Evolutionary conservation across 2,329 filamentous ascomycete species (phyloP).

Genomic region (Colletotrichum nymphaeae): DNA sequence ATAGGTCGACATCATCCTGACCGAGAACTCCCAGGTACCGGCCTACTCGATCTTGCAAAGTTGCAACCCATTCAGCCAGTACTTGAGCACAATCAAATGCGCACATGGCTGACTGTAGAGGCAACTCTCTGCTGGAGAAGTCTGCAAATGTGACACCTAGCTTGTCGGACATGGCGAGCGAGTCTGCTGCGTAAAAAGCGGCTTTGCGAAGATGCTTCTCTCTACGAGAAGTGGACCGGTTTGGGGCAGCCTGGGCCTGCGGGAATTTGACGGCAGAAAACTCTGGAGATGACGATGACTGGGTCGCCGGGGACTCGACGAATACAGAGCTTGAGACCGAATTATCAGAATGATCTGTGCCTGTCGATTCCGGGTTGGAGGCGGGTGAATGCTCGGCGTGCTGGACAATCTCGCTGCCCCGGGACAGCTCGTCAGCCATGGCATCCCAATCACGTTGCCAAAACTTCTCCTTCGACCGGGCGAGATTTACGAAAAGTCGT

Average conservation of each 20-base stretch:
- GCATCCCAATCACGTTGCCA: constrained; percentile 95
- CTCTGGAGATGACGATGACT: constrained; percentile 62
- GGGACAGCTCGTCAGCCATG: constrained; percentile 87
- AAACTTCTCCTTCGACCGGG: constrained; percentile 89
- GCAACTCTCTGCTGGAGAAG: constrained; percentile 84
- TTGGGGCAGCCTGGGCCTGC: constrained; percentile 40
- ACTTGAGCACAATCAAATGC: constrained; percentile 95
- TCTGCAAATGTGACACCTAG: constrained; percentile 88
- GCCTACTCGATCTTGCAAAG: constrained; percentile 93
- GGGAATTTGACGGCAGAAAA: constrained; percentile 53
- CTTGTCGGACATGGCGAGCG: constrained; percentile 87
- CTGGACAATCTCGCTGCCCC: constrained; percentile 79
- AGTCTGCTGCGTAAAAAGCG: constrained; percentile 95
- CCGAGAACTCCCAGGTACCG: constrained; percentile 89
- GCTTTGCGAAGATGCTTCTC: constrained; percentile 92
- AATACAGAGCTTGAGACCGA: constrained; percentile 59
- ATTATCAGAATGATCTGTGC: constrained; percentile 58
- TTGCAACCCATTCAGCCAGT: constrained; percentile 92
- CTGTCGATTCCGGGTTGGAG: constrained; percentile 57
- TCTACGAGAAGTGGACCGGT: constrained; percentile 71
- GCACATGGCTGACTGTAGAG: constrained; percentile 91
- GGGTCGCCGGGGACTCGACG: constrained; percentile 63
- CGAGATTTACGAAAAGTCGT: constrained; percentile 92
- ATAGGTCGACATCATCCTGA: constrained; percentile 81
- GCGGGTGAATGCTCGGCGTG: constrained; percentile 74